A percentile compares a stretch with the other conserved stretches of the same genome.
These are phyloP conservation scores for Fusarium sp. DNA, from an alignment of 2,329 filamentous ascomycete species.

Conservation along the genomic window DNA sequence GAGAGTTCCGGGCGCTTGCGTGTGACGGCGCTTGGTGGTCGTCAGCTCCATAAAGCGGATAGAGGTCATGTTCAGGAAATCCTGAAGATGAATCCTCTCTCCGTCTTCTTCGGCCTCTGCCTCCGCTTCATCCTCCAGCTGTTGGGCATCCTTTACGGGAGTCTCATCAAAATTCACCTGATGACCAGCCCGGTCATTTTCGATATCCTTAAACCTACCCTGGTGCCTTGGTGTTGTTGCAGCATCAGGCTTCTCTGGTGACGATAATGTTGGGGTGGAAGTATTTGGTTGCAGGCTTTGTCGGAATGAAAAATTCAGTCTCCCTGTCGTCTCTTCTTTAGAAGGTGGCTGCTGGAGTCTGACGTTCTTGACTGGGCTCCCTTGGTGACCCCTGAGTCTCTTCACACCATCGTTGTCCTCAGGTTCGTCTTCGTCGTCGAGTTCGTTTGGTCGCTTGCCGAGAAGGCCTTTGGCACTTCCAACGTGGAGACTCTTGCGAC, in stretches of 20 bases:
- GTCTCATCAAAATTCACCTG: conserved; percentile 59
- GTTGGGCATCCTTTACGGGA: conserved; percentile 53
- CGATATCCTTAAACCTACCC: conserved; percentile 65
- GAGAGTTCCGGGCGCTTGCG: conserved; percentile 69
- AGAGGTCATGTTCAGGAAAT: conserved; percentile 94
- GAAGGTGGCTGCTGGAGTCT: conserved; percentile 75
- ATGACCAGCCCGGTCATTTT: conserved; percentile 59
- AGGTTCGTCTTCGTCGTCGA: conserved; percentile 71
- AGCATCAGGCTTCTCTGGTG: conserved; percentile 57
- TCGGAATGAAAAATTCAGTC: conserved; percentile 61
- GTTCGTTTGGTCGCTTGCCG: conserved; percentile 78
- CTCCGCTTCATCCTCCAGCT: conserved; percentile 61
- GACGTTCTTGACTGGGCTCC: conserved; percentile 81
- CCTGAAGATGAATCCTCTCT: conserved; percentile 81
- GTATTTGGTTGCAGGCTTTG: conserved; percentile 60
- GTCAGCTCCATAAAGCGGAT: conserved; percentile 99
- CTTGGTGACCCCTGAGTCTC: conserved; percentile 75
- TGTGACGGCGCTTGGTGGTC: conserved; percentile 93
- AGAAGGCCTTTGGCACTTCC: conserved; percentile 79
- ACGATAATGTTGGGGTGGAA: conserved; percentile 58
- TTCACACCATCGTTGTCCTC: conserved; percentile 72
- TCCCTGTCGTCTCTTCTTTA: conserved; percentile 74
- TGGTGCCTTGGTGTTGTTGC: conserved; percentile 67
- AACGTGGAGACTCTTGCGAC: conserved; percentile 80
- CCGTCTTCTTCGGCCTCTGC: conserved; percentile 62